Conservation (phyloP, 2,329 filamentous ascomycete genomes). For the Ceratocystis variospora region DNA sequence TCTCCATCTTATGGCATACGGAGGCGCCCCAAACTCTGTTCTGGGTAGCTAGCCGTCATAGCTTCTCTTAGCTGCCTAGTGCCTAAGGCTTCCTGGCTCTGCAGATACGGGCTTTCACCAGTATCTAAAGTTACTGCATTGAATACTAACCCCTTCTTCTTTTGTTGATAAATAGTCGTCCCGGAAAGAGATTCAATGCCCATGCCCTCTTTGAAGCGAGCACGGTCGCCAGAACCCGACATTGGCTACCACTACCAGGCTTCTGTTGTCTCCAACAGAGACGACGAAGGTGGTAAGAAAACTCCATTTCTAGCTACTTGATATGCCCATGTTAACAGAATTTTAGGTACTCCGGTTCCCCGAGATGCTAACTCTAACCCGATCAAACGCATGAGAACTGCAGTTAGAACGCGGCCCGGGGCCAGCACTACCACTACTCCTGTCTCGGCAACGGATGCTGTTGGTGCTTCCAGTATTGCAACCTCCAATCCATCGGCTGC, state of each 20-base stretch:
- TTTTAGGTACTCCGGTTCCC: background rate
- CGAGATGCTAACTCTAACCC: background rate
- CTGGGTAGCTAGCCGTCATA: no score
- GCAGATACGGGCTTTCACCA: no score
- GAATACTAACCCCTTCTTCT: background rate
- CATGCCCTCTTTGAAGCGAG: slow-evolving; percentile 15
- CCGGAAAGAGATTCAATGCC: slow-evolving; percentile 6
- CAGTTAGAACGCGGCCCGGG: background rate
- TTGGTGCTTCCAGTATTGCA: background rate
- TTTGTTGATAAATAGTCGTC: background rate
- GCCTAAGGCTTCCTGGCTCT: no score
- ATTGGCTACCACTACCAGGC: slow-evolving; percentile 10
- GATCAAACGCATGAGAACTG: slow-evolving; percentile 24
- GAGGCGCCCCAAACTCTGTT: no score
- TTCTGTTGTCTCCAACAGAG: slow-evolving; percentile 24
- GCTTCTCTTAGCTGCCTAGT: no score
- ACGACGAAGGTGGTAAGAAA: slow-evolving; percentile 60
- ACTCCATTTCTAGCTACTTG: background rate
- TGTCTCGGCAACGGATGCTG: background rate
- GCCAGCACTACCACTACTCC: background rate
- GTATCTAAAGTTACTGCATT: background rate
- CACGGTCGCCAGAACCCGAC: slow-evolving; percentile 13
- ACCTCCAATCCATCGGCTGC: background rate
- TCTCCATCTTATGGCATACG: no score
- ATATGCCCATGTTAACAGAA: background rate